Percentiles rank a stretch among this genome's conserved stretches.
phyloP scores from a whole-genome alignment of 495 filamentous ascomycete genomes.

The Penicillium diatomitis region DNA sequence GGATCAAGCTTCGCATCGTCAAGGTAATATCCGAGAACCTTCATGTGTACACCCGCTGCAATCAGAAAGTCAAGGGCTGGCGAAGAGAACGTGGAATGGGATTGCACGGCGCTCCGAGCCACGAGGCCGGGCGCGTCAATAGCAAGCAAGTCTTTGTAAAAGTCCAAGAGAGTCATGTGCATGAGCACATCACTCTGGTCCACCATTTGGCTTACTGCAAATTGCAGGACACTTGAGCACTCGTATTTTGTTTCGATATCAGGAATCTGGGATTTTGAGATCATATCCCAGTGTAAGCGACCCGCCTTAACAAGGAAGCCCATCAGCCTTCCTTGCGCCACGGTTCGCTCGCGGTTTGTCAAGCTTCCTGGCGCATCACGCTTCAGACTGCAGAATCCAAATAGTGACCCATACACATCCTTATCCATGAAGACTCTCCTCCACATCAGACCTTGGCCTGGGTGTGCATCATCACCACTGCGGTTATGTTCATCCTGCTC shows the following conservation, averaged over 20 bases:
- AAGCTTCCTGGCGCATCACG: slow-evolving; percentile 31
- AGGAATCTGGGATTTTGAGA: slow-evolving; percentile 48
- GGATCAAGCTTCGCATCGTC: slow-evolving; percentile 42
- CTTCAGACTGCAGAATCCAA: slow-evolving; percentile 49
- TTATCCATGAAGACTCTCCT: slow-evolving; percentile 57
- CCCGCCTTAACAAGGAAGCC: slow-evolving; percentile 61
- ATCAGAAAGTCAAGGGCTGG: slow-evolving; percentile 49
- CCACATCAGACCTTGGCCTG: slow-evolving; percentile 67
- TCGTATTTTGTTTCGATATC: slow-evolving; percentile 51
- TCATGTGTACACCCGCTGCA: slow-evolving; percentile 39
- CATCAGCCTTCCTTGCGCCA: slow-evolving; percentile 71
- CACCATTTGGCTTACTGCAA: slow-evolving; percentile 65
- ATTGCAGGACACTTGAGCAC: slow-evolving; percentile 58
- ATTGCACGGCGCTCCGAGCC: slow-evolving; percentile 24
- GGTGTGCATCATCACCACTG: slow-evolving; percentile 21
- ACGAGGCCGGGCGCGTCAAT: slow-evolving; percentile 30
- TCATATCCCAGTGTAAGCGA: slow-evolving; percentile 50
- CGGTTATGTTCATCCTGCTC: slow-evolving; percentile 38
- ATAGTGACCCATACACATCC: slow-evolving; percentile 56
- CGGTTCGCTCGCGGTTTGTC: slow-evolving; percentile 54
- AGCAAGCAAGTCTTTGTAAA: slow-evolving; percentile 58
- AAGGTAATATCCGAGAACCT: slow-evolving; percentile 43
- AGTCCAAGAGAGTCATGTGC: slow-evolving; percentile 70
- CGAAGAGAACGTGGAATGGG: slow-evolving; percentile 37
- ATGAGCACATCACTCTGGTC: slow-evolving; percentile 66